These are phyloP conservation scores for Bothriochloa decipiens DNA, from an alignment of 176 grass and related monocot genomes.

Conservation along the genomic window DNA sequence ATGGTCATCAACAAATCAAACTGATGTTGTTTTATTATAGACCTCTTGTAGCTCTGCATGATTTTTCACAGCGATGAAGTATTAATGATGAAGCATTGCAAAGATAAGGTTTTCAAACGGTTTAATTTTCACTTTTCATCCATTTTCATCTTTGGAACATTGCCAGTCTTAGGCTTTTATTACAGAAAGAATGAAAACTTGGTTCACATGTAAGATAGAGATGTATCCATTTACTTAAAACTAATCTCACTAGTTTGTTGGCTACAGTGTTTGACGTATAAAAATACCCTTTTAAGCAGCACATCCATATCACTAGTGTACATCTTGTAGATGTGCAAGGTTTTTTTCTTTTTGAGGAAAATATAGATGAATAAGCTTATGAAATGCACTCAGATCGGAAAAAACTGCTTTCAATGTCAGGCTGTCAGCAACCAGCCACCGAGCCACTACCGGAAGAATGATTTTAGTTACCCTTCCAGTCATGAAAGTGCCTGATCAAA, in stretches of 20 bases:
- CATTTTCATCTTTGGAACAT: background rate
- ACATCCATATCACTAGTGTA: background rate
- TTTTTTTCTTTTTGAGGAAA: background rate
- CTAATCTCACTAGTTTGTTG: background rate
- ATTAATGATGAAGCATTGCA: background rate
- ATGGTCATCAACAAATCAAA: background rate
- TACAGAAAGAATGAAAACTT: background rate
- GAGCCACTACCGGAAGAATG: background rate
- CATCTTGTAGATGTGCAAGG: background rate
- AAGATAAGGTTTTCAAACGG: background rate
- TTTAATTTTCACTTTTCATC: conserved; percentile 3
- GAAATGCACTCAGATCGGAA: background rate
- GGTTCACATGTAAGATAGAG: background rate
- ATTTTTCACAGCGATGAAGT: background rate
- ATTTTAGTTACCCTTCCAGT: background rate
- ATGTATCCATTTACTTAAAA: background rate
- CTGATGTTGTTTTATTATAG: background rate
- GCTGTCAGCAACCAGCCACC: background rate
- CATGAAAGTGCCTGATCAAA: conserved; percentile 1
- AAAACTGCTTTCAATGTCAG: background rate
- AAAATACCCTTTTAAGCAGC: background rate
- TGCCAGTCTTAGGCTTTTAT: background rate
- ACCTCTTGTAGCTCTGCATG: background rate
- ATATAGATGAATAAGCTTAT: background rate
- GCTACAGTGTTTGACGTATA: background rate